Conservation (phyloP, 345 rosid genomes). For the Sonneratia alba region DNA sequence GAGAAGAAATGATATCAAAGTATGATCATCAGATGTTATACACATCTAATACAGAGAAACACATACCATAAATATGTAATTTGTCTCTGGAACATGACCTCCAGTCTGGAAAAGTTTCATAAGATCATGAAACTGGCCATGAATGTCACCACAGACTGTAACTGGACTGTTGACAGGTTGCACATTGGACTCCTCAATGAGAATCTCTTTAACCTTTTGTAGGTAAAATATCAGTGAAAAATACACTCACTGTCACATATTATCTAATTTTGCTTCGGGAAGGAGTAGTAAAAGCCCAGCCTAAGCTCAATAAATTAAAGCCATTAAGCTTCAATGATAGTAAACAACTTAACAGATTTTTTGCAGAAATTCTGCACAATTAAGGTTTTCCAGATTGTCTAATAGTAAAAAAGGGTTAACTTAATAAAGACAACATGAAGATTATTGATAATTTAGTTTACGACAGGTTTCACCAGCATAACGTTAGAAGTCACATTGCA, state of each 20-base stretch:
- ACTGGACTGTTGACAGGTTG: slow-evolving; percentile 99
- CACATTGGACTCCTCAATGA: slow-evolving; percentile 95
- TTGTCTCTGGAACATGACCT: slow-evolving; percentile 96
- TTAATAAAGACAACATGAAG: neutral
- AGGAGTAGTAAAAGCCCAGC: neutral
- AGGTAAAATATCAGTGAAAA: neutral
- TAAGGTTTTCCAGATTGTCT: neutral
- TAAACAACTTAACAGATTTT: neutral
- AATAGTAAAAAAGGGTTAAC: neutral
- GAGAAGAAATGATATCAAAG: neutral
- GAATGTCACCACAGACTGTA: slow-evolving; percentile 97
- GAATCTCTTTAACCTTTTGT: slow-evolving; percentile 87
- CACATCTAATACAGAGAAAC: neutral
- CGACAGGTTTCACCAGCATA: neutral
- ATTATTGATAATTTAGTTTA: neutral
- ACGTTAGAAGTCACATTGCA: neutral
- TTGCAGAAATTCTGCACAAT: neutral
- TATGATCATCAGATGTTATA: slow-evolving; percentile 1
- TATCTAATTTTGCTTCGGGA: neutral
- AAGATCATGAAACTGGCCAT: slow-evolving; percentile 98
- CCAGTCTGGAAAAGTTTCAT: slow-evolving; percentile 99
- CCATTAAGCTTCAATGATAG: neutral
- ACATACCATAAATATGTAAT: slow-evolving; percentile 90
- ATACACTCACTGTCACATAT: neutral
- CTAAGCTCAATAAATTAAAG: neutral